These are phyloP conservation scores for Geotrichum histeridarum DNA, from an alignment of 1,139 yeast genomes.

Conservation along the genomic window DNA sequence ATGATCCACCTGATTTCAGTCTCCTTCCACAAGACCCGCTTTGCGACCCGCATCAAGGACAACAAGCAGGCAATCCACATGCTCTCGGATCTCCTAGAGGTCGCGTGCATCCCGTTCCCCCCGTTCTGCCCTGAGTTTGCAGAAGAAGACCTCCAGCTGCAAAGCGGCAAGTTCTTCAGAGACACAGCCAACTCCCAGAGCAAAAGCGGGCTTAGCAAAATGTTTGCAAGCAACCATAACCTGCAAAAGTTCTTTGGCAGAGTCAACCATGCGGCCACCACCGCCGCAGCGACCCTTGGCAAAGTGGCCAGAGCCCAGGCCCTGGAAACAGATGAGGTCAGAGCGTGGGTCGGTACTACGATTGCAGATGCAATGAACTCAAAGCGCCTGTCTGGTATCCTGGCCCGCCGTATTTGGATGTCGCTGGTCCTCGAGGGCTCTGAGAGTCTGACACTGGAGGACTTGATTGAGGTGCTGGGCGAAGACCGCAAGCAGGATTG, in stretches of 20 bases:
- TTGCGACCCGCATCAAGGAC: constrained; percentile 38
- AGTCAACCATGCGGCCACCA: constrained; percentile 32
- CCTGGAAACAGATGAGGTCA: constrained; percentile 15
- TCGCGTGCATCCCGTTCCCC: constrained; percentile 39
- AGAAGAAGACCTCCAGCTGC: constrained; percentile 37
- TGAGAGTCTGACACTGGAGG: constrained; percentile 35
- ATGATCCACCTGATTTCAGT: constrained; percentile 40
- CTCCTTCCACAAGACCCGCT: constrained; percentile 42
- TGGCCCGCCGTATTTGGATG: constrained; percentile 42
- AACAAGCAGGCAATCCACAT: constrained; percentile 37
- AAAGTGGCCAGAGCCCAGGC: constrained; percentile 30
- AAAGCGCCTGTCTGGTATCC: constrained; percentile 31
- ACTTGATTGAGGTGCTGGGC: constrained; percentile 38
- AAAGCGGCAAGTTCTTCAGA: constrained; percentile 31
- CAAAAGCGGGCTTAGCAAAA: constrained; percentile 22
- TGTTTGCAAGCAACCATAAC: constrained; percentile 24
- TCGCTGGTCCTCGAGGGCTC: constrained; percentile 41
- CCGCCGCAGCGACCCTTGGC: constrained; percentile 33
- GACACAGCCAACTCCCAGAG: constrained; percentile 19
- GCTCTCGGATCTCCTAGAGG: constrained; percentile 34
- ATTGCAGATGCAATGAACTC: constrained; percentile 38
- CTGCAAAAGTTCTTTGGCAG: constrained; percentile 30
- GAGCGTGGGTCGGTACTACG: constrained; percentile 28
- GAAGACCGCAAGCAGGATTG: constrained; percentile 33
- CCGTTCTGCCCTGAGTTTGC: constrained; percentile 37